These are phyloP conservation scores for Suillus decipiens DNA, from an alignment of 768 basidiomycete genomes.

Conservation along the genomic window DNA sequence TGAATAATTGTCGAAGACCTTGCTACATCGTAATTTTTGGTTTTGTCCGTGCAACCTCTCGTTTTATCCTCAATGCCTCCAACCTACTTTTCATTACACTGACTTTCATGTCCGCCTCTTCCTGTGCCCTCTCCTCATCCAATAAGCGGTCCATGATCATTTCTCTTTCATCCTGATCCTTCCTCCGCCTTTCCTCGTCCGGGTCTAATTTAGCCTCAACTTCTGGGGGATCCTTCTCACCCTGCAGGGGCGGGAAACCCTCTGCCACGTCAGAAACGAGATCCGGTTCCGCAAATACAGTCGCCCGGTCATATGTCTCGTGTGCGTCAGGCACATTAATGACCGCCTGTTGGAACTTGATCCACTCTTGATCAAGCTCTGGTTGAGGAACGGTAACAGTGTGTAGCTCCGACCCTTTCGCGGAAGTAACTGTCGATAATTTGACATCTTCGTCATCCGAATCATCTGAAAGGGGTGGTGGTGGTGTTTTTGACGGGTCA, in stretches of 20 bases:
- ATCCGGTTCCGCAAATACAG: conserved; percentile 68
- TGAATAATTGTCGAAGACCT: neutral
- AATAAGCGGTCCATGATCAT: conserved; percentile 83
- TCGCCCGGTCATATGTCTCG: conserved; percentile 68
- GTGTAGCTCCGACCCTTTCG: neutral
- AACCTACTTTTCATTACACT: conserved; percentile 61
- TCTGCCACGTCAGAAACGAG: conserved; percentile 46
- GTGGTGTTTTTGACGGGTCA: conserved; percentile 59
- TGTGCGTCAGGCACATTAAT: conserved; percentile 43
- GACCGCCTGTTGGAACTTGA: conserved; percentile 67
- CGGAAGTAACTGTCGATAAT: conserved; percentile 17
- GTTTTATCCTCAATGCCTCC: conserved; percentile 54
- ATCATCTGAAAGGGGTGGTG: conserved; percentile 33
- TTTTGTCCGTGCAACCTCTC: conserved; percentile 36
- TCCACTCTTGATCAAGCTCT: conserved; percentile 70
- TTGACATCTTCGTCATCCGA: conserved; percentile 46
- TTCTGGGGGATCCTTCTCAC: neutral
- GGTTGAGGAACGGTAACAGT: conserved; percentile 17
- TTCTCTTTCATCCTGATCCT: conserved; percentile 73
- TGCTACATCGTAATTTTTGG: conserved; percentile 17
- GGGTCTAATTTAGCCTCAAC: conserved; percentile 25
- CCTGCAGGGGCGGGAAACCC: conserved; percentile 45
- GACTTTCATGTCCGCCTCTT: conserved; percentile 83
- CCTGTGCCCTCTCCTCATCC: conserved; percentile 85
- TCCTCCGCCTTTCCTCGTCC: conserved; percentile 48